Evolutionary conservation across 768 basidiomycete genomes (phyloP), one percentile per base, ranked within the genome.

Genomic region (Clathrus columnatus): DNA sequence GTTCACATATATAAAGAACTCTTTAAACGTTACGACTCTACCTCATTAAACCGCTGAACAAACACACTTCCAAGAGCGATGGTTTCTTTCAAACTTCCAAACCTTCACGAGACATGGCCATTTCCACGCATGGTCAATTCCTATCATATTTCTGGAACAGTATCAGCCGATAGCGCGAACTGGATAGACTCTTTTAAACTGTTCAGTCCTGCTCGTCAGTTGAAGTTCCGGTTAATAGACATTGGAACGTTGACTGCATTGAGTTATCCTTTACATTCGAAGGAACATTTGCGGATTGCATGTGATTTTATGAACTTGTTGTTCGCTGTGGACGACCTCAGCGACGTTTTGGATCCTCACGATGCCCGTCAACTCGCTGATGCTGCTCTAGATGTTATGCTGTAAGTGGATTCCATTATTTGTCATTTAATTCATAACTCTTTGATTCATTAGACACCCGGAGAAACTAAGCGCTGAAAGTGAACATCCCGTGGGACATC

Each of bases 181-280:
- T 54, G 52, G 52, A 21, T 50, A 21, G 52, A 54, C 21, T 28
- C 26, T 27, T 54, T 50, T 23, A 24, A 54, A n/a, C 16, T 54
- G 7, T 20, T 54, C 18, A 24, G n/a, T 29, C 48, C 46, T 16
- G 29, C 28, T 11, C 27, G n/a, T 16, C 44, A 27, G 24, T 16
- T 23, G 16, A 45, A 21, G 6, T 52, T 54, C 24, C 20, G 48
- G 16, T 18, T 16, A n/a, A 23, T 21, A 21, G 20, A 54, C 14
- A 29, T 48, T 32, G 14, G 43, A 16, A 23, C 48, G 8, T 17
- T 54, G 14, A 24, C 52, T 16, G 17, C 52, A 16, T 18, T 51
- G 18, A 26, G 21, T 7, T 54, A 54, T 49, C 52, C 52, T 36
- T 18, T 18, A 17, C 18, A 20, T 7, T 20, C 21, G 4, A 16